Evolutionary conservation across 2,329 filamentous ascomycete species (phyloP).

Genomic region (Claviceps monticola): DNA sequence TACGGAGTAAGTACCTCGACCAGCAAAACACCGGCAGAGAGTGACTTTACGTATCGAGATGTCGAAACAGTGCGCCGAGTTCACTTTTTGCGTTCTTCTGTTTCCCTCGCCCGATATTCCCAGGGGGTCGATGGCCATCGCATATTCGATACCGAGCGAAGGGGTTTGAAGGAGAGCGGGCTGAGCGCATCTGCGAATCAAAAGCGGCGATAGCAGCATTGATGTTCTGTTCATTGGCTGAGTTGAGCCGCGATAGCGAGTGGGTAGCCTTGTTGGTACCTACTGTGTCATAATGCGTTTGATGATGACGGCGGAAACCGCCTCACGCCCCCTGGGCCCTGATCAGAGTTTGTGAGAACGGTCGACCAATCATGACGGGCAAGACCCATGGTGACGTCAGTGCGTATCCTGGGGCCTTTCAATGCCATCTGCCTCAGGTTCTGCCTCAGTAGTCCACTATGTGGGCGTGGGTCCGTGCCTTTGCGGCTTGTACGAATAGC

Average conservation of each 20-base stretch:
- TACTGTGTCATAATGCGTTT: constrained; percentile 2
- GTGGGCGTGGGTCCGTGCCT: constrained; percentile 3
- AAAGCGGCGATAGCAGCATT: neutral
- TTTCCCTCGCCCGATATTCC: neutral
- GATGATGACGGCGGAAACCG: neutral
- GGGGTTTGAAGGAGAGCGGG: neutral
- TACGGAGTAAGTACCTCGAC: too few species aligned
- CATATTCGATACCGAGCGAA: neutral
- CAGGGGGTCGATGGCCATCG: neutral
- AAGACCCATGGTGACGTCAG: constrained; percentile 20
- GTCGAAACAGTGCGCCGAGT: neutral
- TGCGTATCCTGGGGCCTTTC: constrained; percentile 7
- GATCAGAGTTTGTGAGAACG: neutral
- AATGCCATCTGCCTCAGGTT: constrained; percentile 3
- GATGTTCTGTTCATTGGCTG: neutral
- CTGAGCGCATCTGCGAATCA: neutral
- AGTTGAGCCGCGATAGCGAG: neutral
- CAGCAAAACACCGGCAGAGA: neutral
- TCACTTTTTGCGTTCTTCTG: neutral
- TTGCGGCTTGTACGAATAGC: too few species aligned
- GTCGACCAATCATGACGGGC: constrained; percentile 3
- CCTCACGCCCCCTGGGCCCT: neutral
- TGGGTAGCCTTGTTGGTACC: neutral
- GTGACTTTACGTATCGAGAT: neutral
- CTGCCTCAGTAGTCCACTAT: constrained; percentile 11